phyloP scores from a whole-genome alignment of 2,329 filamentous ascomycete genomes.

The Monilinia aucupariae region DNA sequence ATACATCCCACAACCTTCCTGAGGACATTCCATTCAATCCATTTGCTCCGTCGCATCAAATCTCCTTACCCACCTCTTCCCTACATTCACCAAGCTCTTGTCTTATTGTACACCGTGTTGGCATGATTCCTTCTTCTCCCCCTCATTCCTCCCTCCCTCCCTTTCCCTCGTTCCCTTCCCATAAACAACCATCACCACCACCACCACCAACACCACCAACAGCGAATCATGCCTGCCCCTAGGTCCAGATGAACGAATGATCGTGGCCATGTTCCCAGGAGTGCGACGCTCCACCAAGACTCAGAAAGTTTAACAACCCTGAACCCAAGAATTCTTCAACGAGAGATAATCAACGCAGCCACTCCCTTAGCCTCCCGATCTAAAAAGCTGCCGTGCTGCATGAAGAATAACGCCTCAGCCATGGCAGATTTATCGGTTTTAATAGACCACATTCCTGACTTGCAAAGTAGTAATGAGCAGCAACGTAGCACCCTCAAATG shows the following conservation, averaged over 20 bases:
- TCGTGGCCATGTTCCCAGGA: not conserved
- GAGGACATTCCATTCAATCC: no score
- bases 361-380: not conserved
- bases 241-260: not conserved
- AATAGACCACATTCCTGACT: conserved; percentile 28
- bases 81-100: no score
- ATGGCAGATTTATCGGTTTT: conserved; percentile 11
- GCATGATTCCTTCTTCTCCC: no score
- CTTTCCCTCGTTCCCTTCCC: not conserved
- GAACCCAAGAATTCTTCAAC: not conserved
- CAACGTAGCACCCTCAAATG: conserved; percentile 44
- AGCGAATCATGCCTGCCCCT: no score
- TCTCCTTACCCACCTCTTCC: no score
- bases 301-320: conserved; percentile 1
- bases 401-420: not conserved
- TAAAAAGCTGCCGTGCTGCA: not conserved
- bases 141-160: not conserved
- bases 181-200: not conserved
- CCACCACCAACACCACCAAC: no score
- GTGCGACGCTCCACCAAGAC: conserved; percentile 6
- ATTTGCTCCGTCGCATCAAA: no score
- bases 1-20: no score
- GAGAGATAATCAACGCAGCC: not conserved
- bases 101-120: no score
- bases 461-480: conserved; percentile 5